Evolutionary conservation across 306 rosid genomes (phyloP).

Genomic region (Sphenostylis stenocarpa): DNA sequence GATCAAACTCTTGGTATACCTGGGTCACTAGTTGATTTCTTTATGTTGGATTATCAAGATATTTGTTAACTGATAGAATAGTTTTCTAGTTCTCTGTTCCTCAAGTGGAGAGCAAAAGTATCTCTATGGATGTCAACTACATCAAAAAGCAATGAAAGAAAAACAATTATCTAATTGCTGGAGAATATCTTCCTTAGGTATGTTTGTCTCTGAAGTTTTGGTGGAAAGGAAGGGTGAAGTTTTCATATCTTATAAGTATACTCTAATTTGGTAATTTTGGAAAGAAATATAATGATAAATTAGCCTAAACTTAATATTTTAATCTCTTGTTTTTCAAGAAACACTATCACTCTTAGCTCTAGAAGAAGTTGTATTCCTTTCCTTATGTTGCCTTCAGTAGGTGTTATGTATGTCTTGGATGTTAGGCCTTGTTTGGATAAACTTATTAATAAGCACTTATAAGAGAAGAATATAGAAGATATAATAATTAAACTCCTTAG

Average conservation of each 20-base stretch:
- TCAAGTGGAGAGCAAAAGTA: background rate
- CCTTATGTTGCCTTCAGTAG: background rate
- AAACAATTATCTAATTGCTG: background rate
- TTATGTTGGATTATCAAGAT: constrained; percentile 22
- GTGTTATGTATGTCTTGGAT: background rate
- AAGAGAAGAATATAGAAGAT: background rate
- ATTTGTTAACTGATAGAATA: background rate
- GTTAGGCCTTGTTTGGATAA: background rate
- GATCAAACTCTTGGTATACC: constrained; percentile 23
- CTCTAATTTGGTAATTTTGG: background rate
- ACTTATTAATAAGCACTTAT: background rate
- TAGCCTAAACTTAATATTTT: background rate
- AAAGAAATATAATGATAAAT: background rate
- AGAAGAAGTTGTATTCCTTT: background rate
- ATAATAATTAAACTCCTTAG: background rate
- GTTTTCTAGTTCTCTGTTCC: background rate
- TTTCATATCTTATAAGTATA: background rate
- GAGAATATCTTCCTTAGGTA: background rate
- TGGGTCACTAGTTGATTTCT: constrained; percentile 13
- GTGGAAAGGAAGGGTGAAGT: background rate
- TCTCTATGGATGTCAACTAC: background rate
- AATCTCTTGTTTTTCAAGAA: background rate
- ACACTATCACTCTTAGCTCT: background rate
- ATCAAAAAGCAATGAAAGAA: background rate
- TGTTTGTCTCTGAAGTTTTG: background rate